Base-by-base conservation (phyloP, 2,329 filamentous ascomycete species). In the Rachicladosporium sp. region DNA sequence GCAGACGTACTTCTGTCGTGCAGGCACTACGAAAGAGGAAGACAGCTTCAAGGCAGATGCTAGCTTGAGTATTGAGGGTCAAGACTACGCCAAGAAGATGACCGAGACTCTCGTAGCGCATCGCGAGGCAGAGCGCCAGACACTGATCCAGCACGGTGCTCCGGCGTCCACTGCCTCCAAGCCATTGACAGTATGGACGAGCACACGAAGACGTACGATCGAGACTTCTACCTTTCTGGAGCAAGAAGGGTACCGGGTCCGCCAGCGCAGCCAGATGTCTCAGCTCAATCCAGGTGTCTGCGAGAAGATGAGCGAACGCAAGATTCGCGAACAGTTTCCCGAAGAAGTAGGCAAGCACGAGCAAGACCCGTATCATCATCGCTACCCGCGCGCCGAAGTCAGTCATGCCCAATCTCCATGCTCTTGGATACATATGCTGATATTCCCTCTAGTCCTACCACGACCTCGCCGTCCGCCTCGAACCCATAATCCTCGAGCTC, bases 271-370 rank as follows among this genome's bases (percentile, higher is more conserved):
- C 35, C 89, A 98, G 60, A 87, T 98, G 80, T 93, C 88, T 56
- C 88, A 96, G 64, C 76, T 98, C 55, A 95, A 98, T 56, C 91
- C 91, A 1, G 91, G 91, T 3, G 86, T 94, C 4, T 95, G 88
- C 55, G 91, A 96, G 65, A 91, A 86, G 61, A 80, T 96, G 67
- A 83, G 85, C 5, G 89, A 95, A 60, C 70, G 71, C 10, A 78
- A 76, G 37, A 93, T 98, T 49, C 78, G 84, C 38, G 68, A 77
- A 52, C 70, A 88, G 41, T 95, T 89, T 55, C 85, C 89, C 0
- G 84, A 94, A 3, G 91, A 98, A 61, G 83, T 94, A 6, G 73
- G 78, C 48, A 94, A 94, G 65, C 91, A 98, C 60, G 84, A 94
- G 49, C 69, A 82, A 37, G 91, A 98, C 59, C 91, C 91, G 1